These are phyloP conservation scores for Syzygium aqueum DNA, from an alignment of 345 rosid genomes.

Conservation along the genomic window DNA sequence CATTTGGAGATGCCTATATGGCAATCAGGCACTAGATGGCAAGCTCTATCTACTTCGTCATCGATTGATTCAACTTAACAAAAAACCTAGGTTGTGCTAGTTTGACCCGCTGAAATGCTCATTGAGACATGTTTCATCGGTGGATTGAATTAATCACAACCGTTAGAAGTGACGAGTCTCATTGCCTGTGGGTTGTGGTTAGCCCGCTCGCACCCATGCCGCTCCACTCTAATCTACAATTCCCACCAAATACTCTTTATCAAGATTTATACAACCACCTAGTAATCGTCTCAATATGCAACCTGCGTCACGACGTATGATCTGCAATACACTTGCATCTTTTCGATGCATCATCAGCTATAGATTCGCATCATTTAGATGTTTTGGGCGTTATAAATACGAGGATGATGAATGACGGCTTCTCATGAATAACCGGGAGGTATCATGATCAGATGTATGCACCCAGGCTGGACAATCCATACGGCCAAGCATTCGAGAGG, in stretches of 20 bases:
- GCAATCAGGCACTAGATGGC: constrained; percentile 38
- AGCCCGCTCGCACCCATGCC: too few relatives aligned
- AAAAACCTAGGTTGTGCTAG: background rate
- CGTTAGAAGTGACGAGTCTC: too few relatives aligned
- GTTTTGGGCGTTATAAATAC: background rate
- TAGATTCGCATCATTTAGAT: too few relatives aligned
- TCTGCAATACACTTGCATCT: background rate
- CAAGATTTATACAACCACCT: too few relatives aligned
- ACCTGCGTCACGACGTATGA: background rate
- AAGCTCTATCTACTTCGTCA: background rate
- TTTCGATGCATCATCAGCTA: background rate
- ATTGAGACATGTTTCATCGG: background rate
- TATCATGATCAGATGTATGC: constrained; percentile 42
- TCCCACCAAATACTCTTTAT: too few relatives aligned
- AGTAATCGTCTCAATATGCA: too few relatives aligned
- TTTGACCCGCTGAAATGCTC: background rate
- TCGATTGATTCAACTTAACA: background rate
- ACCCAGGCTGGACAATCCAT: constrained; percentile 48
- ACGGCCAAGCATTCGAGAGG: constrained; percentile 40
- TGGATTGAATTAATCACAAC: too few relatives aligned
- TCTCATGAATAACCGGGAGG: background rate
- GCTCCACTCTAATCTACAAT: too few relatives aligned
- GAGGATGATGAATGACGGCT: background rate
- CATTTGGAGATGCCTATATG: constrained; percentile 74
- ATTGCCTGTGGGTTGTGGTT: too few relatives aligned